Percentiles rank a stretch among this genome's conserved stretches.
Evolutionary conservation across 108 stramenopile genomes (phyloP).

Genomic region (Chaetoceros muelleri): DNA sequence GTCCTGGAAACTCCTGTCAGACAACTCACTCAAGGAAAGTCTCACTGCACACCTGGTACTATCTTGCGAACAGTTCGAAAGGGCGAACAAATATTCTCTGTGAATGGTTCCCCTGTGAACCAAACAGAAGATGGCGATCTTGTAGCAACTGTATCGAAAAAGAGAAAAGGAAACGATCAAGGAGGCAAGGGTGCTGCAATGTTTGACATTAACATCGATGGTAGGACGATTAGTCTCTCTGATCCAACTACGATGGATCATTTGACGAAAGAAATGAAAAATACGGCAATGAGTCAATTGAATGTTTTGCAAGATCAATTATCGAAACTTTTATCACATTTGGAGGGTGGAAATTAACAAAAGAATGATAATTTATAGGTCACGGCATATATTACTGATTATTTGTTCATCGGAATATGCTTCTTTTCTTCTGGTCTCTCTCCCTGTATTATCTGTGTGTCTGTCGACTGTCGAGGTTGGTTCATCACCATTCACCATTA

Average conservation of each 20-base stretch:
- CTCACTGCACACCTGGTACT: constrained; percentile 6
- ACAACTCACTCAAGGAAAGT: neutral
- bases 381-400: too few relatives aligned
- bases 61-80: constrained; percentile 42
- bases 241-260: constrained; percentile 41
- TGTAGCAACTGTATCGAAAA: constrained; percentile 66
- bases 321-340: constrained; percentile 62
- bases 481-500: too few relatives aligned
- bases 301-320: constrained; percentile 69
- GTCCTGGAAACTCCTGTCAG: constrained; percentile 34
- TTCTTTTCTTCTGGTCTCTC: too few relatives aligned
- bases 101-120: constrained; percentile 61
- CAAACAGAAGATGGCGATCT: constrained; percentile 43
- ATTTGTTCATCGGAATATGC: too few relatives aligned
- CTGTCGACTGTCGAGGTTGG: too few relatives aligned
- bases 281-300: constrained; percentile 40
- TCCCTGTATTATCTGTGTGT: too few relatives aligned
- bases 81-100: constrained; percentile 52
- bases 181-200: constrained; percentile 9
- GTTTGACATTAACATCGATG: constrained; percentile 62
- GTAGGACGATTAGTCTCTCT: constrained; percentile 39
- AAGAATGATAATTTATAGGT: too few relatives aligned
- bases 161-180: constrained; percentile 19
- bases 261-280: constrained; percentile 45
- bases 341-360: too few relatives aligned